Conservation (phyloP, 192 early-diverging fungal species). For the Entomortierella parvispora region DNA sequence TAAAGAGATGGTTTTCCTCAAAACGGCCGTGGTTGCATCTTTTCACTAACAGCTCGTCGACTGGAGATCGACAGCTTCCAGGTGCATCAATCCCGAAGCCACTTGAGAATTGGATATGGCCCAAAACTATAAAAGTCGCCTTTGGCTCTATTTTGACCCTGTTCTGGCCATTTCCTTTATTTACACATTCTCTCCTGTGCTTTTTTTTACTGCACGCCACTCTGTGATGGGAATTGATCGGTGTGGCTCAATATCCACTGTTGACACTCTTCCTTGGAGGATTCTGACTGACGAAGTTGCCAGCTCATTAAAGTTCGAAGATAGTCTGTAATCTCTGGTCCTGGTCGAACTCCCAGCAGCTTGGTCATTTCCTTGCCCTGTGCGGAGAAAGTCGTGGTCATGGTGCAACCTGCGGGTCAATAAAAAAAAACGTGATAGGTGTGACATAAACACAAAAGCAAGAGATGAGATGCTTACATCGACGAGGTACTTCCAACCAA, state of each 20-base stretch:
- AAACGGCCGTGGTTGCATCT: too few relatives aligned
- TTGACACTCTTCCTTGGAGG: conserved; percentile 70
- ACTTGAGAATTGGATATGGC: too few relatives aligned
- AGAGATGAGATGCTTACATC: conserved; percentile 51
- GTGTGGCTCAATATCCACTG: conserved; percentile 55
- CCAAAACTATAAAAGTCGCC: too few relatives aligned
- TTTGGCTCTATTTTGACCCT: too few relatives aligned
- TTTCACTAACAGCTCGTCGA: too few relatives aligned
- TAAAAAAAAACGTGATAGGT: neutral
- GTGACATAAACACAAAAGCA: neutral
- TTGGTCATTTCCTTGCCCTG: conserved; percentile 76
- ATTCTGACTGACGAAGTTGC: conserved; percentile 80
- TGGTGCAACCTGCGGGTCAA: too few relatives aligned
- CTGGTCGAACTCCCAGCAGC: conserved; percentile 76
- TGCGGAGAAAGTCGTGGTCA: neutral
- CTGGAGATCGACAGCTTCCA: too few relatives aligned
- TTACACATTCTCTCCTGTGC: too few relatives aligned
- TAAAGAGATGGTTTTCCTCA: too few relatives aligned
- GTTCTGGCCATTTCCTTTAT: too few relatives aligned
- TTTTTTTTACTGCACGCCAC: too few relatives aligned
- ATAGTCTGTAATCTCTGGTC: conserved; percentile 71
- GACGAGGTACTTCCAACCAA: conserved; percentile 58
- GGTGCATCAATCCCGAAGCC: too few relatives aligned
- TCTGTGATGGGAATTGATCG: conserved; percentile 15
- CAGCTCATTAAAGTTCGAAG: conserved; percentile 81